Base-by-base conservation (phyloP, 129 eudicot species). In the Dittrichia graveolens region DNA sequence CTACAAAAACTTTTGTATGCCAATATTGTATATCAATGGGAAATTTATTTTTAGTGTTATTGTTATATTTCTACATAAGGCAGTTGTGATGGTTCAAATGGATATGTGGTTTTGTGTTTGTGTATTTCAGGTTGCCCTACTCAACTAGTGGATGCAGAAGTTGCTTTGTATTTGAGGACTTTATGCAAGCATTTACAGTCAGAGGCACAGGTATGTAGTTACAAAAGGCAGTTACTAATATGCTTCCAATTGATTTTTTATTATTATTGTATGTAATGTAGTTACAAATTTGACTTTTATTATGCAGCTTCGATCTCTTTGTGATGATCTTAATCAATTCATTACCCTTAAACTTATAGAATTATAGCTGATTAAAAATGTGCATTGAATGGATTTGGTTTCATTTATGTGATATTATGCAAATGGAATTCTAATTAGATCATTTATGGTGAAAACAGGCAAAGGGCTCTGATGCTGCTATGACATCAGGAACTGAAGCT, bases 391-490 rank as follows among this genome's bases (percentile, higher is more conserved):
- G 38, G 55, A 46, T 46, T 66, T 66, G 41, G 41, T 66, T 61
- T 66, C 6, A 31, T 66, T 66, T 37, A 15, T 41, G 31, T 13
- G 50, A 37, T 12, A 38, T 61, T 16, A 35, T 45, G 55, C 16
- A 19, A 5, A 46, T 1, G n/a, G 7, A 50, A 49, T 35, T 49
- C 49, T 49, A n/a, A 7, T 49, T 4, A 38, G 11, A 2, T 66
- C 39, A 35, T 56, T 34, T 47, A 12, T 47, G 42, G 43, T 76
- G 60, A 45, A 57, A 75, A 58, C 75, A 93, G 97, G 84, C 86
- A 62, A 95, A 95, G 80, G 99, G 99, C 18, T 90, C 97, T 63
- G 96, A 91, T 81, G 99, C 99, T 16, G 97, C 97, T 43, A 80
- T 78, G 85, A 80, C 97, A 44, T 76, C 78, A 74, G 99, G 99